These are phyloP conservation scores for Tricholoma flavovirens DNA, from an alignment of 768 basidiomycete species.

Conservation along the genomic window DNA sequence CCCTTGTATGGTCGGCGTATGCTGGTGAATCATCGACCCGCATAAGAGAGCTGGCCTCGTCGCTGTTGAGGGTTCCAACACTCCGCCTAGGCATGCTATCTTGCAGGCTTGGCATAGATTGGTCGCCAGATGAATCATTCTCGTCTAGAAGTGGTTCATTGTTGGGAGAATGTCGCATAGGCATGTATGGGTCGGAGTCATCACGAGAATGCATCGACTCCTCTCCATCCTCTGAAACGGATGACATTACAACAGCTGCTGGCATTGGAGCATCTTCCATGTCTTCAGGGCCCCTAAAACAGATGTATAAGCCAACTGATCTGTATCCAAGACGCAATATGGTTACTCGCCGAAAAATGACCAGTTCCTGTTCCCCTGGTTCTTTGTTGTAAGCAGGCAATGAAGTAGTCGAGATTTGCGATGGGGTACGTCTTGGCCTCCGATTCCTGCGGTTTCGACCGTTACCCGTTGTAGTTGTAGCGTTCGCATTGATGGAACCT, in stretches of 20 bases:
- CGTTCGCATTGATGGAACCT: slow-evolving; percentile 33
- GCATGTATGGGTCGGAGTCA: slow-evolving; percentile 29
- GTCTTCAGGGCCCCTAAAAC: slow-evolving; percentile 43
- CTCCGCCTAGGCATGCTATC: slow-evolving; percentile 21
- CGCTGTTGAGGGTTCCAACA: slow-evolving; percentile 24
- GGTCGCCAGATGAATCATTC: slow-evolving; percentile 22
- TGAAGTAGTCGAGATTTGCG: slow-evolving; percentile 74
- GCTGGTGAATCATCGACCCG: slow-evolving; percentile 19
- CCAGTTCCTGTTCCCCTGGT: slow-evolving; percentile 77
- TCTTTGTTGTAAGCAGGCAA: slow-evolving; percentile 80
- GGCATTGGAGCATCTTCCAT: slow-evolving; percentile 49
- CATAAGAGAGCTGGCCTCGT: slow-evolving; percentile 25
- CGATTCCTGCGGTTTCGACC: slow-evolving; percentile 28
- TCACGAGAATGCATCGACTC: slow-evolving; percentile 26
- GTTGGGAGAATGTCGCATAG: slow-evolving; percentile 34
- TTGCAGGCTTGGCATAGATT: slow-evolving; percentile 14
- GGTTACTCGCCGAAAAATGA: slow-evolving; percentile 45
- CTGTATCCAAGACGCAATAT: neutral
- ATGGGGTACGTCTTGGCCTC: slow-evolving; percentile 58
- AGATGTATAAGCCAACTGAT: neutral
- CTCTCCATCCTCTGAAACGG: slow-evolving; percentile 33
- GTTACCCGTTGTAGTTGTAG: slow-evolving; percentile 19
- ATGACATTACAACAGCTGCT: slow-evolving; percentile 31
- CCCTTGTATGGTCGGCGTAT: slow-evolving; percentile 28
- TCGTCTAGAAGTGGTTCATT: slow-evolving; percentile 38